These are phyloP conservation scores for Byssothecium circinans DNA, from an alignment of 2,329 filamentous ascomycete genomes.

Conservation along the genomic window DNA sequence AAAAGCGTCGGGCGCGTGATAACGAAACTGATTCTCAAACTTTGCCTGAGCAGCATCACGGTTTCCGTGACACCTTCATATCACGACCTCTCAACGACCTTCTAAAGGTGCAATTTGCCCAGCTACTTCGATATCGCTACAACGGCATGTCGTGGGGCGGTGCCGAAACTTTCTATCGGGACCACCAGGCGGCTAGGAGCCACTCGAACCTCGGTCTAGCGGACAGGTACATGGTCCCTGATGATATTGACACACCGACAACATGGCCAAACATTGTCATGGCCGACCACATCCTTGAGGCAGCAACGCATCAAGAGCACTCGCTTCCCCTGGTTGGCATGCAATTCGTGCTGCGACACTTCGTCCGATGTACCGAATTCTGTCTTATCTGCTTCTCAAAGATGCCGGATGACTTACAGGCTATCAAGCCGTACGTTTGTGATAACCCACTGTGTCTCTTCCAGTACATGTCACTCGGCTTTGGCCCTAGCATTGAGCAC, in stretches of 20 bases:
- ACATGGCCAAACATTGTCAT: constrained; percentile 50
- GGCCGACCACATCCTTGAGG: constrained; percentile 53
- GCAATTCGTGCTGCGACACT: constrained; percentile 76
- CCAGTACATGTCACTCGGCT: constrained; percentile 84
- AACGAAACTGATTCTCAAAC: constrained; percentile 20
- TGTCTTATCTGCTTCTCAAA: constrained; percentile 81
- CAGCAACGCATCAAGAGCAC: constrained; percentile 28
- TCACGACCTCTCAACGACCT: constrained; percentile 70
- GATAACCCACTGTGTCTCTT: constrained; percentile 74
- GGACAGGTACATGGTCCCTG: constrained; percentile 45
- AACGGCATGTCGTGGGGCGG: constrained; percentile 65
- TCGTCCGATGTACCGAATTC: constrained; percentile 80
- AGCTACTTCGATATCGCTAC: constrained; percentile 62
- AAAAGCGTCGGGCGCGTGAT: constrained; percentile 22
- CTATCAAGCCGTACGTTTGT: constrained; percentile 77
- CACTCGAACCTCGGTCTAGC: constrained; percentile 38
- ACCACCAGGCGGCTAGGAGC: constrained; percentile 43
- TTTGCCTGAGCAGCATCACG: constrained; percentile 15
- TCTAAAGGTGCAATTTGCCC: constrained; percentile 65
- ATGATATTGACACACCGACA: constrained; percentile 24
- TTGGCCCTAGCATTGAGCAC: constrained; percentile 82
- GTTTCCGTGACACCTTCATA: constrained; percentile 66
- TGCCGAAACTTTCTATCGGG: constrained; percentile 61
- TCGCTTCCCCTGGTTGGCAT: constrained; percentile 64
- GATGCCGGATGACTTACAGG: constrained; percentile 65